Evolutionary conservation across 345 rosid species (phyloP), one percentile per base, ranked within the genome.

Genomic region (Eucalyptus lansdowneana): DNA sequence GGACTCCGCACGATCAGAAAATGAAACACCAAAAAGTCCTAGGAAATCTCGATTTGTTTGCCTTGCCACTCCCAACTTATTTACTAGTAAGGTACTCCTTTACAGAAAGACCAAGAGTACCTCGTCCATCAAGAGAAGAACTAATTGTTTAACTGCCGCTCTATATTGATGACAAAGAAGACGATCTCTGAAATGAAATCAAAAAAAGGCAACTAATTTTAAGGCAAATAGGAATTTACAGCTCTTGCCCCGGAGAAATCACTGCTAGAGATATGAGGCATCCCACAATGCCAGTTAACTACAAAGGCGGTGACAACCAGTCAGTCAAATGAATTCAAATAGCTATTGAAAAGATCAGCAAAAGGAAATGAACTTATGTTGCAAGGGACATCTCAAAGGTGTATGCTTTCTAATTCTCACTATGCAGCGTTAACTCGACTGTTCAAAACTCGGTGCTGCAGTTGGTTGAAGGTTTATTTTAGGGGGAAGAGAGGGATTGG

Each of bases 381-480:
- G 76, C 83, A 87, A 56, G 81, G 80, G 72, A 67, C 88, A 58
- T 62, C 72, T 60, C 13, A 62, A 87, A 62, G 54, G 50, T 44
- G 81, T 72, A 19, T 72, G 81, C 44, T 34, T 72, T 72, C 45
- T 72, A 72, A 76, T 19, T 76, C 47, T 76, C 45, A 7, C 83
- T 76, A 76, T 76, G 83, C 37, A 37, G 83, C 27, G 91, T 95
- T 91, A 94, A 92, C 93, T 94, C 27, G 93, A 91, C 56, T 91
- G 96, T 76, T 93, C 94, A 47, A 90, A 92, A 87, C 92, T 91
- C 27, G 94, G 88, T 11, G 95, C 91, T n/a, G 94, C 65, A 88
- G 83, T 67, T 76, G 90, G 88, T 54, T 90, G 94, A 88, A 88
- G 87, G 83, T 88, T 93, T 83, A 92, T 88, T 87, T 93, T 94